Conservation (phyloP, 345 rosid species). For the Salix caprea region DNA sequence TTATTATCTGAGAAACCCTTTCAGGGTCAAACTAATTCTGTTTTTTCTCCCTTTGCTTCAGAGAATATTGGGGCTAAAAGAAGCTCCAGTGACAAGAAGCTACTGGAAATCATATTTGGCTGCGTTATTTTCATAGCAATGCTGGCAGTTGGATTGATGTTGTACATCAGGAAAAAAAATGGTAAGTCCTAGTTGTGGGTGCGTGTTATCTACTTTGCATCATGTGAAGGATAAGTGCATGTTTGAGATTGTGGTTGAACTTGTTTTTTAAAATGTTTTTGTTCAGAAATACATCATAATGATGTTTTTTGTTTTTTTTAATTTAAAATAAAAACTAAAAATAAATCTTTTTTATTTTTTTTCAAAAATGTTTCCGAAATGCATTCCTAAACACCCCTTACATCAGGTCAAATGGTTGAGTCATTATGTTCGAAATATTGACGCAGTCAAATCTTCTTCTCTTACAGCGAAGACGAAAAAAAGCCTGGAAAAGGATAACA, state of each 20-base stretch:
- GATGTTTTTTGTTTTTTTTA: no score
- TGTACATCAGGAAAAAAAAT: neutral
- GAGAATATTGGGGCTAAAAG: neutral
- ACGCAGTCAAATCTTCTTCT: neutral
- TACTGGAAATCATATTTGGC: neutral
- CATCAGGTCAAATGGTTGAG: no score
- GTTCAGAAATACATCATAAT: no score
- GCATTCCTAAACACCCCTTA: no score
- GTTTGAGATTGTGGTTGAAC: fast-evolving
- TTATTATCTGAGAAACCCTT: no score
- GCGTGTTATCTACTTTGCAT: neutral
- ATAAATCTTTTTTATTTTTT: no score
- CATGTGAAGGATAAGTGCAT: no score
- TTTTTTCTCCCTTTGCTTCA: neutral
- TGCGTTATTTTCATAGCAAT: neutral
- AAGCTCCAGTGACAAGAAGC: neutral
- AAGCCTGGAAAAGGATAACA: neutral
- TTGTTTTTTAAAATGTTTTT: no score
- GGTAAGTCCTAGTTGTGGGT: neutral
- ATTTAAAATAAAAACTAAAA: no score
- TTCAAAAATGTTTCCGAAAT: no score
- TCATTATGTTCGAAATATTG: neutral
- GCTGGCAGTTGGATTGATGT: neutral
- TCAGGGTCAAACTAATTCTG: neutral
- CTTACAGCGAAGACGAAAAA: neutral